These are phyloP conservation scores for Cryptosporidium tyzzeri DNA, from an alignment of 169 alveolate species.

Conservation along the genomic window DNA sequence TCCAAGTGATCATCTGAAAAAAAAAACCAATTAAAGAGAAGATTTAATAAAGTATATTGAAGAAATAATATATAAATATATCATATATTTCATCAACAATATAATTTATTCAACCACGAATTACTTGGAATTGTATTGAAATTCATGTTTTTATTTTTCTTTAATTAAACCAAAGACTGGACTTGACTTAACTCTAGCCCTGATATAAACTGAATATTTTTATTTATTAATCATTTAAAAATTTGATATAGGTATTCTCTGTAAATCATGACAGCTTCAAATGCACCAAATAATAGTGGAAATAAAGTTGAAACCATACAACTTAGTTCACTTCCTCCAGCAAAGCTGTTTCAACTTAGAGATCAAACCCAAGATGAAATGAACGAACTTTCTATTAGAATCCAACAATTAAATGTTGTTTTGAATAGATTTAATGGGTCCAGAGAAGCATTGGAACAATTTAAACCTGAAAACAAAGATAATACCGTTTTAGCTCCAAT, in stretches of 20 bases:
- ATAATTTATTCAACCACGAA: neutral
- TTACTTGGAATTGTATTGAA: neutral
- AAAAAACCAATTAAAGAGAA: no score
- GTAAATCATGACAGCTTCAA: constrained; percentile 12
- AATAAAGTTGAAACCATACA: constrained; percentile 39
- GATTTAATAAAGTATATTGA: no score
- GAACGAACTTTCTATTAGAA: constrained; percentile 29
- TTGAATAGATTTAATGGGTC: constrained; percentile 37
- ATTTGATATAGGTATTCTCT: neutral
- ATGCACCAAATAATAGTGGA: neutral
- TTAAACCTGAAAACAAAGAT: constrained; percentile 60
- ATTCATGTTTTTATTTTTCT: neutral
- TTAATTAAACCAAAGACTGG: neutral
- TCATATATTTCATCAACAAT: neutral
- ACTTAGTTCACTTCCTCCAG: constrained; percentile 67
- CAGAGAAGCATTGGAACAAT: constrained; percentile 46
- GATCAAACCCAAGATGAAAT: constrained; percentile 63
- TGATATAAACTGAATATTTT: neutral
- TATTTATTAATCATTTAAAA: neutral
- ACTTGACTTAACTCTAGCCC: neutral
- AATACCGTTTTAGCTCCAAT: constrained; percentile 45
- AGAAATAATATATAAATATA: no score
- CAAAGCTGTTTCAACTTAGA: constrained; percentile 61
- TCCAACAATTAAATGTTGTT: constrained; percentile 52
- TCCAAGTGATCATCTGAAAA: neutral